Conservation (phyloP, 2,329 filamentous ascomycete species). For the Penicillium olsonii region DNA sequence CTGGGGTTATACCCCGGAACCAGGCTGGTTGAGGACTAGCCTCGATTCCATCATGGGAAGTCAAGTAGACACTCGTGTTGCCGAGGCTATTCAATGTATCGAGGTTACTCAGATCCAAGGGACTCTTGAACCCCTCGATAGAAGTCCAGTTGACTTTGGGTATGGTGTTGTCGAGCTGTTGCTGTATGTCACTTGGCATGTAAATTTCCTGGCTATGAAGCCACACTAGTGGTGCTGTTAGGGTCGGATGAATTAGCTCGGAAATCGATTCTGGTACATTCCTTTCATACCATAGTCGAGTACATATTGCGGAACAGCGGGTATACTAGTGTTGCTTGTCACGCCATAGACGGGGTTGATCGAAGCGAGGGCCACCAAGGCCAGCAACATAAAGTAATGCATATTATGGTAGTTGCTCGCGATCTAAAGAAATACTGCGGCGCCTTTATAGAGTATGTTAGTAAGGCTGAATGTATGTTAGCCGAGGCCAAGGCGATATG, state of each 20-base stretch:
- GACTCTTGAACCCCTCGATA: slow-evolving; percentile 40
- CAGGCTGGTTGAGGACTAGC: slow-evolving; percentile 45
- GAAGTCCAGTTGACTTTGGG: slow-evolving; percentile 47
- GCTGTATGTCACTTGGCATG: slow-evolving; percentile 52
- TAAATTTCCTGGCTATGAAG: slow-evolving; percentile 52
- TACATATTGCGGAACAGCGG: slow-evolving; percentile 46
- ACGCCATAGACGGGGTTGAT: slow-evolving; percentile 3
- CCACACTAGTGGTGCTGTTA: slow-evolving; percentile 53
- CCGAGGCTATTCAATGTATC: slow-evolving; percentile 49
- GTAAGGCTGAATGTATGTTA: not conserved
- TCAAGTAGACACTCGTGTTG: slow-evolving; percentile 51
- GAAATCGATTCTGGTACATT: too few species aligned
- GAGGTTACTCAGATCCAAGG: slow-evolving; percentile 52
- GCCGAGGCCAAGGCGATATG: not conserved
- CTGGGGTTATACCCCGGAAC: slow-evolving; percentile 57
- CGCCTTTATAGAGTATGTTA: not conserved
- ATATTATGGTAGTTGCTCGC: not conserved
- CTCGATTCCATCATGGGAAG: slow-evolving; percentile 51
- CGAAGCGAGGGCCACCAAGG: slow-evolving; percentile 4
- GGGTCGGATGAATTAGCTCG: not conserved
- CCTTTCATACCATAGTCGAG: slow-evolving; percentile 49
- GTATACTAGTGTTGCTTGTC: slow-evolving; percentile 6
- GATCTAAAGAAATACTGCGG: not conserved
- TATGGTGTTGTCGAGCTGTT: slow-evolving; percentile 49
- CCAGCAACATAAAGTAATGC: slow-evolving; percentile 8